Evolutionary conservation across 768 basidiomycete genomes (phyloP).

Genomic region (Russula ochroleuca): DNA sequence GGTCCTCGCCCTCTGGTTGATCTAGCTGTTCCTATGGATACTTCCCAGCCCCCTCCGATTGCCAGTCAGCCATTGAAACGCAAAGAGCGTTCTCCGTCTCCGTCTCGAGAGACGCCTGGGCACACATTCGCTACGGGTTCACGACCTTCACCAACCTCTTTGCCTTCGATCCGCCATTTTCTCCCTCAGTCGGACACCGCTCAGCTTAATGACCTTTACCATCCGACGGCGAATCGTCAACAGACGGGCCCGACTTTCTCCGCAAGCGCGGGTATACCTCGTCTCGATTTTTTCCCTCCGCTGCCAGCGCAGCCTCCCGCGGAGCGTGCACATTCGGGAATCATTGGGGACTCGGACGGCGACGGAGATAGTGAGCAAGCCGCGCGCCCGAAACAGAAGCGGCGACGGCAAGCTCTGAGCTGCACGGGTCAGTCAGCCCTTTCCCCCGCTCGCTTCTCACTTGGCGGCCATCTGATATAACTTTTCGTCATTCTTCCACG

Average conservation of each 20-base stretch:
- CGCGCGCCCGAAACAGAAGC: slow-evolving; percentile 75
- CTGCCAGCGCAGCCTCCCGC: slow-evolving; percentile 16
- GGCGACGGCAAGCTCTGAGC: slow-evolving; percentile 75
- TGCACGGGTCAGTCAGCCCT: slow-evolving; percentile 62
- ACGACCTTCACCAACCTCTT: slow-evolving; percentile 26
- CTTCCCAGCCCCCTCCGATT: slow-evolving; percentile 23
- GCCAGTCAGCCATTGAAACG: slow-evolving; percentile 24
- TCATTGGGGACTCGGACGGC: slow-evolving; percentile 53
- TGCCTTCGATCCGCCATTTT: slow-evolving; percentile 28
- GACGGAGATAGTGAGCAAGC: slow-evolving; percentile 40
- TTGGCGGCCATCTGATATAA: slow-evolving; percentile 31
- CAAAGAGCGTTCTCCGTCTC: slow-evolving; percentile 28
- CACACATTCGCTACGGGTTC: slow-evolving; percentile 10
- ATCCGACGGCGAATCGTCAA: slow-evolving; percentile 16
- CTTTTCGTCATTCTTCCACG: slow-evolving; percentile 22
- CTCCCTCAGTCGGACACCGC: slow-evolving; percentile 22
- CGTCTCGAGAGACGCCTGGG: slow-evolving; percentile 13
- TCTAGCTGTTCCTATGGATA: slow-evolving; percentile 23
- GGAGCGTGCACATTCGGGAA: slow-evolving; percentile 34
- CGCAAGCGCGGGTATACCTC: slow-evolving; percentile 27
- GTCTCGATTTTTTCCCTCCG: slow-evolving; percentile 23
- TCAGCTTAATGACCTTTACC: slow-evolving; percentile 23
- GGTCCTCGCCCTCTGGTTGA: slow-evolving; percentile 10
- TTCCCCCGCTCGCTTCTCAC: slow-evolving; percentile 26
- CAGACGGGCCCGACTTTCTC: slow-evolving; percentile 12